Conservation (phyloP, 2,329 filamentous ascomycete species). For the Colletotrichum melonis region DNA sequence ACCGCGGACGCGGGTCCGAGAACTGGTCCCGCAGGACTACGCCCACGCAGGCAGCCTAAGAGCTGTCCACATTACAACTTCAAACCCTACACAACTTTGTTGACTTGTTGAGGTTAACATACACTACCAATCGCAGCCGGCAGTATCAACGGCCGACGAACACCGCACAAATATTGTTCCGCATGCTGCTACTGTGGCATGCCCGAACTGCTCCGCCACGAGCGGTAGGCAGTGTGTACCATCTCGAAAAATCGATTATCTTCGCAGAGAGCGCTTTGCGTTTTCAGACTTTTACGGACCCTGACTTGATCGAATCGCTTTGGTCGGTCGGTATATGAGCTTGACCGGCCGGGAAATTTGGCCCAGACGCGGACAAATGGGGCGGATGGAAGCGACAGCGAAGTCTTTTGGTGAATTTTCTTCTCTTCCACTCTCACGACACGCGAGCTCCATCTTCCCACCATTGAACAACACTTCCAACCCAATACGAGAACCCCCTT, state of each 20-base stretch:
- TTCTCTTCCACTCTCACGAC: constrained; percentile 13
- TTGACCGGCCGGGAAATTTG: neutral
- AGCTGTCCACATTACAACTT: neutral
- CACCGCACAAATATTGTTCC: constrained; percentile 5
- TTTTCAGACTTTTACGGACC: constrained; percentile 11
- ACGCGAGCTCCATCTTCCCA: neutral
- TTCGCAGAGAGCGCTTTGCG: constrained; percentile 13
- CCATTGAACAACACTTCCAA: neutral
- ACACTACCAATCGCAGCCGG: constrained; percentile 18
- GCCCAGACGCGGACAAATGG: neutral
- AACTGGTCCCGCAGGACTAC: constrained; percentile 51
- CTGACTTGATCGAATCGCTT: constrained; percentile 1
- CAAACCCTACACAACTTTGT: neutral
- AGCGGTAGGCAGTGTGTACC: constrained; percentile 23
- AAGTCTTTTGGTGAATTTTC: constrained; percentile 20
- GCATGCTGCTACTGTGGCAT: constrained; percentile 4
- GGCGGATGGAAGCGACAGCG: constrained; percentile 22
- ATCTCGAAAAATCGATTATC: constrained; percentile 20
- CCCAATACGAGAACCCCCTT: neutral
- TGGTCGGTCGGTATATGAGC: constrained; percentile 23
- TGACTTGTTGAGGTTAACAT: neutral
- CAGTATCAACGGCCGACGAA: constrained; percentile 10
- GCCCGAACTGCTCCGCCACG: constrained; percentile 7
- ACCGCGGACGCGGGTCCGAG: constrained; percentile 53
- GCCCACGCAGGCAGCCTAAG: constrained; percentile 32